Evolutionary conservation across 2,329 filamentous ascomycete species (phyloP), one percentile per base, ranked within the genome.

Genomic region (Esteya vermicola): DNA sequence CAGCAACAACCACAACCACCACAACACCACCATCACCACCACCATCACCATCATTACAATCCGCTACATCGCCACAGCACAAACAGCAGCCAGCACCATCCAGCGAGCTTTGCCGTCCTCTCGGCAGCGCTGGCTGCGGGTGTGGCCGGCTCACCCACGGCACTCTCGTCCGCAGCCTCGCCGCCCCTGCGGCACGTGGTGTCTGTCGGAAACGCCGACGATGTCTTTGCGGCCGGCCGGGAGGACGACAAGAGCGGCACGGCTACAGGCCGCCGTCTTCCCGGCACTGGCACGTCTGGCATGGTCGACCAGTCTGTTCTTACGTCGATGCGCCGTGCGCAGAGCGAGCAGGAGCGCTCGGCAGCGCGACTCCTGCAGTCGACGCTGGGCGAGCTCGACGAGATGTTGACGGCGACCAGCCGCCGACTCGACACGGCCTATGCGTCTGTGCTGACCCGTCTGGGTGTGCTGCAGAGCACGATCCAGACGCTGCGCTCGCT

Each of bases 401-500:
- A 26, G 4, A 18, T 46, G 43, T 80, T 80, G 19, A 67, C 74
- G 41, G 59, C 65, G 19, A 74, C 77, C 20, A 82, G 77, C 14
- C 67, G 70, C 44, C 70, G 70, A 26, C 70, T 89, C 32, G 81
- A 88, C 54, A 73, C 81, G 43, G 78, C 78, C 4, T 88, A 86
- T 59, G 81, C 82, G 47, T 72, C 74, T 0, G 70, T 86, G 9
- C 64, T 85, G 23, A 77, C 84, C 53, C 83, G 80, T 52, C 67
- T 81, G 36, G 69, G 68, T 37, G 57, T 67, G 1, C 62, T 88
- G 28, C 77, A 79, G 40, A 69, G 64, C 48, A 84, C 76, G 1
- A 70, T 86, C 30, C 56, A 64, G 6, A 70, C 69, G 3, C 62
- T 89, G 22, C 77, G 76, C 51, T 75, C 81, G 48, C 65, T 89